Evolutionary conservation across 805 yeast species (phyloP), one percentile per base, ranked within the genome.

Genomic region (Crinitomyces ghanaensis): DNA sequence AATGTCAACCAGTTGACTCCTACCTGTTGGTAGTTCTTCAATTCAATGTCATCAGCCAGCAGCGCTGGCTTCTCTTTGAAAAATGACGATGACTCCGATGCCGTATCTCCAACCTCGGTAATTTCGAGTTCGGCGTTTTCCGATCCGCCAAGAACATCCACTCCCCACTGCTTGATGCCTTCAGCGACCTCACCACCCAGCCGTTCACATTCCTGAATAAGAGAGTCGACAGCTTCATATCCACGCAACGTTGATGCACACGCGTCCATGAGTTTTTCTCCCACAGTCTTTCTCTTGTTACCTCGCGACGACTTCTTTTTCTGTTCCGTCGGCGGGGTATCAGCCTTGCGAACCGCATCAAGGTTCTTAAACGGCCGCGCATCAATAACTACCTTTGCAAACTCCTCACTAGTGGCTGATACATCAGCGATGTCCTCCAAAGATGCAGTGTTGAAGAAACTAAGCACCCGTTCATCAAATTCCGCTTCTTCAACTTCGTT

Each of bases 1-100:
- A 88, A 56, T 41, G 76, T 68, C 35, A 91, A 63, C 99, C 99
- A 91, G 54, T 91, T 91, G 33, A 91, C 60, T 29, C 99, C 99
- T n/a, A 86, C 94, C 46, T 85, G 91, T 61, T 91, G 99, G 56
- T 91, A 91, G 49, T 73, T 76, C 49, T 88, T 91, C 46, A 91
- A 63, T 25, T 70, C 70, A 12, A 83, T 65, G 14, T 72, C 80
- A 0, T 62, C 63, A 1, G 83, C 62, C 40, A 91, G 56, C 25
- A 78, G 56, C 11, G 57, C 52, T 2, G 99, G 99, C 51, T 84
- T 77, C 27, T 70, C 73, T 27, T 66, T 71, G 55, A 84, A 72
- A 38, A 50, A 53, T 27, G 57, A 52, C 44, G 41, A 50, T 39
- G 35, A 43, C 27, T 18, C 30, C 19, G 30, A 19, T 4, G 26